Evolutionary conservation across 768 basidiomycete genomes (phyloP).

Genomic region (Rhodotorula taiwanensis): DNA sequence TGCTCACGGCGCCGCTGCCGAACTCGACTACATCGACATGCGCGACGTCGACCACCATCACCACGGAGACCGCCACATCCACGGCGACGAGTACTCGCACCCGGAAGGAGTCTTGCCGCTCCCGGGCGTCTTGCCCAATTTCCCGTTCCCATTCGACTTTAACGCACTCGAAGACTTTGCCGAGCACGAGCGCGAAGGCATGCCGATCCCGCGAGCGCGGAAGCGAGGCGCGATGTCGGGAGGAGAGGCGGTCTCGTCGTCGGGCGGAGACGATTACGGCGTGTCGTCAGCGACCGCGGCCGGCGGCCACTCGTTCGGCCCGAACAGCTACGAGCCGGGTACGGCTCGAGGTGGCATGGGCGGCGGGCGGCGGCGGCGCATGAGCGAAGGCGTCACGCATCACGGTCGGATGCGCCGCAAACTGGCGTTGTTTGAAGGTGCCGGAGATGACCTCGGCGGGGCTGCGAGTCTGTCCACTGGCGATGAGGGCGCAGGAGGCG

Average conservation of each 20-base stretch:
- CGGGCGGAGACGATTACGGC: no score
- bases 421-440: slow-evolving; percentile 78
- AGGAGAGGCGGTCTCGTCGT: no score
- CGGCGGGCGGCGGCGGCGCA: slow-evolving; percentile 59
- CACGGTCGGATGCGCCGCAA: slow-evolving; percentile 58
- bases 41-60: slow-evolving; percentile 6
- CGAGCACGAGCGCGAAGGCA: slow-evolving; percentile 60
- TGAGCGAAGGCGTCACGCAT: slow-evolving; percentile 69
- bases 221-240: neutral
- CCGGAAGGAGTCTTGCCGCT: slow-evolving; percentile 24
- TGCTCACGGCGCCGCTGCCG: slow-evolving; percentile 29
- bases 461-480: neutral
- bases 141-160: slow-evolving; percentile 65
- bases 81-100: no score
- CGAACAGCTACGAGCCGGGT: slow-evolving; percentile 6
- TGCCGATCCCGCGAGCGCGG: slow-evolving; percentile 47
- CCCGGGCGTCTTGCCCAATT: slow-evolving; percentile 41
- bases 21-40: slow-evolving; percentile 28
- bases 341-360: slow-evolving; percentile 40
- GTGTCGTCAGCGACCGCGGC: neutral
- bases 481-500: slow-evolving; percentile 36
- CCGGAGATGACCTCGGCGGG: slow-evolving; percentile 43
- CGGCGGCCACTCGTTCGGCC: no score
- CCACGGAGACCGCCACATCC: neutral
- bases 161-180: slow-evolving; percentile 69